Evolutionary conservation across 805 yeast genomes (phyloP), one percentile per base, ranked within the genome.

Genomic region (Starmerella floricola): DNA sequence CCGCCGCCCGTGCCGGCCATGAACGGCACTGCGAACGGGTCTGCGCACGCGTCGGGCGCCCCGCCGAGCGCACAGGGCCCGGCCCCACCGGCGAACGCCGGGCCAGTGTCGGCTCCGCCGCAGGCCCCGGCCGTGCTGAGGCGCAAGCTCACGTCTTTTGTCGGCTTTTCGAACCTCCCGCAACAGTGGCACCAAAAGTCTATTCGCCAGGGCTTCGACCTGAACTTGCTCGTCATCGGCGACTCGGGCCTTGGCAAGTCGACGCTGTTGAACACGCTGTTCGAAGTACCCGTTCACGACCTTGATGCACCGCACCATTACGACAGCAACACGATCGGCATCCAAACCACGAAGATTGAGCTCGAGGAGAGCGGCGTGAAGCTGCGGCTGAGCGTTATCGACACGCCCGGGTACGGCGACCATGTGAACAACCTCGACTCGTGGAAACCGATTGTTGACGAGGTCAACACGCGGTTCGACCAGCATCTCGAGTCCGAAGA

Each of bases 151-250:
- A 82, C 79, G 53, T 88, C 94, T 3, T 87, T 81, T 60, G 98
- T 91, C 43, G 98, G 98, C 5, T 91, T 91, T 65, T 94, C 96
- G 52, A 91, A 87, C 65, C 71, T 91, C 58, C 98, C 98, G 45
- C 91, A 87, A 60, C 98, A 91, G 68, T 91, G 96, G 95, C 97
- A 91, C 66, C 78, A 95, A 65, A 85, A 82, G 63, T 79, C 94
- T 2, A 75, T 85, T 48, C 79, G 81, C 62, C 74, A 83, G 58
- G 98, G 98, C 12, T 91, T 91, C 70, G 74, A 70, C 55, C 74
- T 91, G 60, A 91, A 91, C 61, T 61, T 91, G 47, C 74, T 91
- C 75, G 85, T 84, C 45, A 94, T 87, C 26, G 69, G 69, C 29
- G 94, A 84, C 66, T 69, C 78, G 46, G 96, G 98, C 4, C 69